Evolutionary conservation across 2,329 filamentous ascomycete genomes (phyloP).

Genomic region (Colletotrichum cordylinicola): DNA sequence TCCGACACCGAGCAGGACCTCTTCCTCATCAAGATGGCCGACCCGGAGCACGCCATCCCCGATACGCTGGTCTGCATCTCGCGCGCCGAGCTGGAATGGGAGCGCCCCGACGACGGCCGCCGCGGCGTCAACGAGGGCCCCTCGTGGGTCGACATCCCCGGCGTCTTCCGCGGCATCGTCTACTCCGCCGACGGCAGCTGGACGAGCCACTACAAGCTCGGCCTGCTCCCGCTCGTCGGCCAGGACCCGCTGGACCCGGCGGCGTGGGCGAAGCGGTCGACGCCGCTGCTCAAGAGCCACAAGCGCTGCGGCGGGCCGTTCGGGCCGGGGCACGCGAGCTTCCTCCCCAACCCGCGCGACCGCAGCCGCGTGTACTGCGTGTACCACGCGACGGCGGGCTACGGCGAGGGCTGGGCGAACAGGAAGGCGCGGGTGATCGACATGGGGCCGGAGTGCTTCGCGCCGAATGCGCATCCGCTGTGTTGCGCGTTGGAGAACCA

Average conservation of each 20-base stretch:
- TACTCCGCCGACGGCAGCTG: slow-evolving; percentile 64
- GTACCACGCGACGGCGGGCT: slow-evolving; percentile 58
- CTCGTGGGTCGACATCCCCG: slow-evolving; percentile 54
- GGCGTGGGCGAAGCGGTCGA: slow-evolving; percentile 57
- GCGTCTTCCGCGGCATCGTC: slow-evolving; percentile 55
- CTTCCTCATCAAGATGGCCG: slow-evolving; percentile 37
- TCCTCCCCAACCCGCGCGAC: slow-evolving; percentile 61
- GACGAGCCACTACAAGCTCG: slow-evolving; percentile 59
- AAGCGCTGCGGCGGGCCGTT: slow-evolving; percentile 54
- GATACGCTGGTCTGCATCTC: slow-evolving; percentile 55
- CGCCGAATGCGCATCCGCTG: slow-evolving; percentile 13
- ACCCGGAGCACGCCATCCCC: slow-evolving; percentile 43
- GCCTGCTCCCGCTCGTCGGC: slow-evolving; percentile 58
- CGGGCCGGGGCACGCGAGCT: slow-evolving; percentile 63
- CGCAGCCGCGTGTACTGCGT: slow-evolving; percentile 59
- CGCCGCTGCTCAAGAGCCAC: slow-evolving; percentile 54
- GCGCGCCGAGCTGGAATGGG: slow-evolving; percentile 55
- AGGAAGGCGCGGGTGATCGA: slow-evolving; percentile 25
- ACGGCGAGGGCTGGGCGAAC: slow-evolving; percentile 25
- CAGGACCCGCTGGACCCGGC: slow-evolving; percentile 47
- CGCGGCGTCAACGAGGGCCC: slow-evolving; percentile 62
- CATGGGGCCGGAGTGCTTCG: slow-evolving; percentile 20
- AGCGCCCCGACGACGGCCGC: slow-evolving; percentile 41
- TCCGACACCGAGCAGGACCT: slow-evolving; percentile 24
- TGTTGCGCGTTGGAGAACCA: slow-evolving; percentile 22